Base-by-base conservation (phyloP, 1,139 yeast species). In the Saccharomycopsis hybrid region DNA sequence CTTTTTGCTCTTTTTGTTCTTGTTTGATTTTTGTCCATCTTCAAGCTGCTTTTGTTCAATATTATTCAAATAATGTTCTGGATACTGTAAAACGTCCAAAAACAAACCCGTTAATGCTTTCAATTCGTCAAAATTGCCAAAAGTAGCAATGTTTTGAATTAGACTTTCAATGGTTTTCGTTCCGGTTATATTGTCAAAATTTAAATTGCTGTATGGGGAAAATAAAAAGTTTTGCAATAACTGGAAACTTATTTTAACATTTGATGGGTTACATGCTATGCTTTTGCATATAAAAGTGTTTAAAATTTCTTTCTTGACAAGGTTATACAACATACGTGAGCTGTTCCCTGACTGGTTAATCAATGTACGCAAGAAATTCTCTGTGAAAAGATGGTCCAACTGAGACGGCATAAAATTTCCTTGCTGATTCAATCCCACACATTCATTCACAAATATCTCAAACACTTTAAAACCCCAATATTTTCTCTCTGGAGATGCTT, bases 391-490 rank as follows among this genome's bases (percentile, higher is more conserved):
- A 32, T 59, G 50, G 1, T 66, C 58, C 0, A 82, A 62, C 31
- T 66, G 62, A 2, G 65, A 60, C 1, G 65, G 57, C n/a, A n/a
- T n/a, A 28, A 29, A 27, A 36, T 13, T 24, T 2, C 24, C 45
- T n/a, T 31, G 7, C 18, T 29, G 25, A 5, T 33, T 5, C 27
- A 40, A 8, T 18, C 28, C 25, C 5, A 40, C 13, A 31, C 33
- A 41, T 25, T 49, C 49, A 3, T 30, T 40, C 31, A 83, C 63
- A 46, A 80, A 73, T 47, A 75, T 70, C 38, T 66, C 70, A 57
- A 90, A 80, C 4, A 90, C 74, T 58, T 85, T 85, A 59, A 90
- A 79, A 0, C 97, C 98, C 78, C 88, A 78, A 64, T 76, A 86
- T 62, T 90, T 92, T 55, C 96, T 74, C 64, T 90, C 97, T 43